Evolutionary conservation across 176 grass and related monocot genomes (phyloP).

Genomic region (Dendrocalamus sinicus): DNA sequence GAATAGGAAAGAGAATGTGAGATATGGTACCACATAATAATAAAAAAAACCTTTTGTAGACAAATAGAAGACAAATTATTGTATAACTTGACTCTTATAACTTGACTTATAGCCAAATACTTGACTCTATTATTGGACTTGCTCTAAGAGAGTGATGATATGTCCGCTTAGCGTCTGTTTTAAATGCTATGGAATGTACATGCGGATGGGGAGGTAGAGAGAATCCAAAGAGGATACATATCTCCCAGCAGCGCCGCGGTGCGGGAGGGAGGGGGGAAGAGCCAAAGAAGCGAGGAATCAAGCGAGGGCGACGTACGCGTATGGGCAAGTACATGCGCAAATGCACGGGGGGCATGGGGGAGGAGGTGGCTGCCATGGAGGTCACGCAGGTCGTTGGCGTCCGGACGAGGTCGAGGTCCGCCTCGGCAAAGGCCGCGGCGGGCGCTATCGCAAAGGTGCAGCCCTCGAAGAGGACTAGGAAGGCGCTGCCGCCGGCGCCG

Average conservation of each 20-base stretch:
- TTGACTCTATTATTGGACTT: no score
- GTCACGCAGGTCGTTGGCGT: slow-evolving; percentile 75
- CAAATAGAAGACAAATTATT: no score
- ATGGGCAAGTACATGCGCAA: slow-evolving; percentile 89
- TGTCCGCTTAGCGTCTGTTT: background rate
- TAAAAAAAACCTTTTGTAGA: no score
- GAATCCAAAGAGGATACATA: slow-evolving; percentile 42
- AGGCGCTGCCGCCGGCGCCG: slow-evolving; percentile 17
- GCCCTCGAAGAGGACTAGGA: slow-evolving; percentile 37
- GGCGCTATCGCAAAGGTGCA: slow-evolving; percentile 7
- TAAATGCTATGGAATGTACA: no score
- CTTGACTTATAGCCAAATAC: no score
- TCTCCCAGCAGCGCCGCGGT: slow-evolving; percentile 16
- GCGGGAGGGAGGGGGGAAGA: slow-evolving; percentile 30
- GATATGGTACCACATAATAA: no score
- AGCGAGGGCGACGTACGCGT: slow-evolving; percentile 11
- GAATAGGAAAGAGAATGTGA: no score
- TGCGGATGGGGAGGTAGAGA: background rate
- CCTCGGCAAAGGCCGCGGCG: background rate
- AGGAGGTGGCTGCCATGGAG: slow-evolving; percentile 64
- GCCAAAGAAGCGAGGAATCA: slow-evolving; percentile 28
- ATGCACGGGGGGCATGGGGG: slow-evolving; percentile 50
- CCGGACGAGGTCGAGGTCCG: slow-evolving; percentile 61
- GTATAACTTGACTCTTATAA: no score
- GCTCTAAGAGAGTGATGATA: no score